Evolutionary conservation across 352 stramenopile genomes (phyloP).

Genomic region (Phytopythium aichiense): DNA sequence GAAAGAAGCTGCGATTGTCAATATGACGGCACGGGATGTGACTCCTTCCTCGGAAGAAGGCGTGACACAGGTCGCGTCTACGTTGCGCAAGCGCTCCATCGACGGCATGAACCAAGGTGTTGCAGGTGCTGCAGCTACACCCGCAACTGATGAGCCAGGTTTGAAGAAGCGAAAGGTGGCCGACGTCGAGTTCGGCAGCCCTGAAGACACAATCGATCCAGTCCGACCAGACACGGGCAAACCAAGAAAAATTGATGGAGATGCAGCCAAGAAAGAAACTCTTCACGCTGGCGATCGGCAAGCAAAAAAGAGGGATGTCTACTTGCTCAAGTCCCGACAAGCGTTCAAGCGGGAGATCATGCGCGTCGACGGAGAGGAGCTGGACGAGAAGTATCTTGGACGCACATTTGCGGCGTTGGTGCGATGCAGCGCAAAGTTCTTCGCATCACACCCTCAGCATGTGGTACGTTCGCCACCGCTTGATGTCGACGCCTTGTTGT

Average conservation of each 20-base stretch:
- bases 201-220: background rate
- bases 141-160: background rate
- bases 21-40: background rate
- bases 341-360: slow-evolving; percentile 26
- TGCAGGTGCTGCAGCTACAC: background rate
- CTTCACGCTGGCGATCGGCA: background rate
- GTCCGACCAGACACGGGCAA: background rate
- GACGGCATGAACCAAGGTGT: background rate
- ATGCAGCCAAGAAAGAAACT: background rate
- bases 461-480: slow-evolving; percentile 16
- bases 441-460: slow-evolving; percentile 18
- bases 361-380: slow-evolving; percentile 22
- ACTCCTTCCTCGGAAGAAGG: background rate
- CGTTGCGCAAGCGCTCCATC: background rate
- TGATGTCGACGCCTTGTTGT: background rate
- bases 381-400: slow-evolving; percentile 21
- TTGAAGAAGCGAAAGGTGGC: slow-evolving; percentile 5
- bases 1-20: background rate
- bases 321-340: slow-evolving; percentile 16
- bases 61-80: background rate
- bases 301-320: slow-evolving; percentile 13
- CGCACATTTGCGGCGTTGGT: slow-evolving; percentile 33
- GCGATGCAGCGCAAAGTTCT: slow-evolving; percentile 20
- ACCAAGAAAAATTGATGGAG: background rate
- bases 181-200: background rate